A percentile compares a stretch with the other conserved stretches of the same genome.
Conservation (phyloP, 805 yeast genomes). For the Myxozyma sirexii region DNA sequence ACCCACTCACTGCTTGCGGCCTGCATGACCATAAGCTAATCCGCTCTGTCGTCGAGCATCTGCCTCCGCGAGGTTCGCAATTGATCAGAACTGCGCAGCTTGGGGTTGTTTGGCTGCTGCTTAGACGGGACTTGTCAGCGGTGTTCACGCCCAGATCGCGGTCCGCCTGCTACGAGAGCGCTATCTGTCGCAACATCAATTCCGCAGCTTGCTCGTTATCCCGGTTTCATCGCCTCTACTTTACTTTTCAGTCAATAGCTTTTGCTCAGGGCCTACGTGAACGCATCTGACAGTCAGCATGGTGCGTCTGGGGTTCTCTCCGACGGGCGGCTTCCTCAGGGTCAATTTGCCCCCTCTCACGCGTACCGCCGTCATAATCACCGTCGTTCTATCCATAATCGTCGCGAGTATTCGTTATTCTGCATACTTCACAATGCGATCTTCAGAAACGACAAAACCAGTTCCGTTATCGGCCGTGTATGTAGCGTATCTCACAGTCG, state of each 20-base stretch:
- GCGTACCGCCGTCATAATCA: conserved; percentile 36
- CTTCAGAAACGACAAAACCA: conserved; percentile 17
- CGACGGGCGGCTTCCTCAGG: conserved; percentile 12
- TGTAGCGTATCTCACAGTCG: conserved; percentile 55
- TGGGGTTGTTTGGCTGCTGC: not conserved
- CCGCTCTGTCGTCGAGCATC: no score
- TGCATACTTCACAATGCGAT: conserved; percentile 38
- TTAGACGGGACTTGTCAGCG: no score
- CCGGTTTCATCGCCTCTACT: not conserved
- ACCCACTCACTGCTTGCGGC: not conserved
- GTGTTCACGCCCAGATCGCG: not conserved
- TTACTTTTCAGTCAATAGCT: not conserved
- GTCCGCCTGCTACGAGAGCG: not conserved
- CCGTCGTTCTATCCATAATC: conserved; percentile 37
- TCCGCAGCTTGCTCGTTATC: not conserved
- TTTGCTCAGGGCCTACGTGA: not conserved
- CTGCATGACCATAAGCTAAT: no score
- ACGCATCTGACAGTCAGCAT: not conserved
- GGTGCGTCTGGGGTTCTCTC: conserved; percentile 1
- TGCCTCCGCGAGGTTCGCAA: no score
- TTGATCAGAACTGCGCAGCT: not conserved
- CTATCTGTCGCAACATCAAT: not conserved
- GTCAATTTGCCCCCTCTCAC: conserved; percentile 44
- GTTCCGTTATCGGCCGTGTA: conserved; percentile 53
- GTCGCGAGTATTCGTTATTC: conserved; percentile 44